These are phyloP conservation scores for Saccharomyces hybrid DNA, from an alignment of 1,139 yeast species.

Conservation along the genomic window DNA sequence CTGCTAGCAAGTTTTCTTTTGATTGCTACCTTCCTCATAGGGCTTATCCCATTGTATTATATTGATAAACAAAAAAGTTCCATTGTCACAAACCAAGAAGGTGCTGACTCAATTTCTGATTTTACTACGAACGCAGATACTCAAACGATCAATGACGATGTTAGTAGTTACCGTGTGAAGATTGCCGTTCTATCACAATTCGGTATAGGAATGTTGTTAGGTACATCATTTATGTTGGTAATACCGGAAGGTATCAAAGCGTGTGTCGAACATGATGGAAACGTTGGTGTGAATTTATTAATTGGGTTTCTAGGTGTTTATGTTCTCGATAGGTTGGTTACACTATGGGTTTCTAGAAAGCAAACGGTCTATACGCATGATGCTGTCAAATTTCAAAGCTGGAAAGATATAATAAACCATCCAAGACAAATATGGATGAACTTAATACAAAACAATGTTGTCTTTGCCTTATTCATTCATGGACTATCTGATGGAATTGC, in stretches of 20 bases:
- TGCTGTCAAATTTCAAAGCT: constrained; percentile 8
- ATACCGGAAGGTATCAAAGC: constrained; percentile 54
- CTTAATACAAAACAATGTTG: constrained; percentile 35
- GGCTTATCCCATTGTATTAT: constrained; percentile 32
- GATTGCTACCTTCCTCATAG: constrained; percentile 30
- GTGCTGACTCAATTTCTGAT: constrained; percentile 6
- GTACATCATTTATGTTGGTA: constrained; percentile 48
- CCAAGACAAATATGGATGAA: constrained; percentile 17
- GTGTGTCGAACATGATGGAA: constrained; percentile 31
- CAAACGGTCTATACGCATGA: not conserved
- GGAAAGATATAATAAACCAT: constrained; percentile 17
- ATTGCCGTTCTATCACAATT: constrained; percentile 35
- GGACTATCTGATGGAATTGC: constrained; percentile 60
- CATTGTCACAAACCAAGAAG: constrained; percentile 15
- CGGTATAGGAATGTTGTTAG: constrained; percentile 50
- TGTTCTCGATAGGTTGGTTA: constrained; percentile 21
- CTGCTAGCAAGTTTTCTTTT: constrained; percentile 16
- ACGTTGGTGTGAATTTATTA: constrained; percentile 27
- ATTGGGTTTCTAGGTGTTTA: constrained; percentile 28
- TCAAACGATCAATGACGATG: not conserved
- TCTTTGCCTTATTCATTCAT: constrained; percentile 52
- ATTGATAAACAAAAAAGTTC: constrained; percentile 6
- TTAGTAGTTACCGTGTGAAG: not conserved
- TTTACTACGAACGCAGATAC: not conserved
- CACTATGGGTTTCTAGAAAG: not conserved